A percentile compares a stretch with the other conserved stretches of the same genome.
These are phyloP conservation scores for Daphne laureola DNA, from an alignment of 441 rosid species.

Conservation along the genomic window DNA sequence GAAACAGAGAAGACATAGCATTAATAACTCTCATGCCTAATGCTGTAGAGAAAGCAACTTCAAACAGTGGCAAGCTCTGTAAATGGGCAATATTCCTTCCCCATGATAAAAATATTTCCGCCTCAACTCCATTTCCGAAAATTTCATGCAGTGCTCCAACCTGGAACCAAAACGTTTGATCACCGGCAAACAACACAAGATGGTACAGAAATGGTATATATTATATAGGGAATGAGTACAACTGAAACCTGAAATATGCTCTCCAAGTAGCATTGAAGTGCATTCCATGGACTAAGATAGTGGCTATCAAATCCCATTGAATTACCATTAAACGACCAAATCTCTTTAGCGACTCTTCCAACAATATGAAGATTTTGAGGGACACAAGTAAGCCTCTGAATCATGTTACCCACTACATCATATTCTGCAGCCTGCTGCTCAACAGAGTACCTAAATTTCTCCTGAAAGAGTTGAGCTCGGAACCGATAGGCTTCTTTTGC, in stretches of 20 bases:
- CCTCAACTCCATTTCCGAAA: slow-evolving; percentile 77
- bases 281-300: slow-evolving; percentile 90
- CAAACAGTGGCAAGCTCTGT: slow-evolving; percentile 52
- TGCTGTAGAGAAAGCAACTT: slow-evolving; percentile 62
- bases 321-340: slow-evolving; percentile 45
- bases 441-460: slow-evolving; percentile 57
- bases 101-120: slow-evolving; percentile 66
- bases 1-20: slow-evolving; percentile 9
- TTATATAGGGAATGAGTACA: slow-evolving; percentile 13
- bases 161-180: slow-evolving; percentile 28
- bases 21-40: slow-evolving; percentile 44
- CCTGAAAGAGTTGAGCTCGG: slow-evolving; percentile 66
- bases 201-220: neutral
- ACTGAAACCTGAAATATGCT: slow-evolving; percentile 83
- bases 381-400: slow-evolving; percentile 31
- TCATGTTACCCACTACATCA: slow-evolving; percentile 31
- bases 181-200: slow-evolving; percentile 1
- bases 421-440: slow-evolving; percentile 45
- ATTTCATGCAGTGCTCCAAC: slow-evolving; percentile 71
- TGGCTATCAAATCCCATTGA: slow-evolving; percentile 36
- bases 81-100: slow-evolving; percentile 68
- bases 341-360: slow-evolving; percentile 42
- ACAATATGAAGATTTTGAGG: slow-evolving; percentile 38
- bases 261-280: slow-evolving; percentile 82
- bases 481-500: slow-evolving; percentile 78